A percentile compares a stretch with the other conserved stretches of the same genome.
These are phyloP conservation scores for Coniella lustricola DNA, from an alignment of 2,329 filamentous ascomycete species.

Conservation along the genomic window DNA sequence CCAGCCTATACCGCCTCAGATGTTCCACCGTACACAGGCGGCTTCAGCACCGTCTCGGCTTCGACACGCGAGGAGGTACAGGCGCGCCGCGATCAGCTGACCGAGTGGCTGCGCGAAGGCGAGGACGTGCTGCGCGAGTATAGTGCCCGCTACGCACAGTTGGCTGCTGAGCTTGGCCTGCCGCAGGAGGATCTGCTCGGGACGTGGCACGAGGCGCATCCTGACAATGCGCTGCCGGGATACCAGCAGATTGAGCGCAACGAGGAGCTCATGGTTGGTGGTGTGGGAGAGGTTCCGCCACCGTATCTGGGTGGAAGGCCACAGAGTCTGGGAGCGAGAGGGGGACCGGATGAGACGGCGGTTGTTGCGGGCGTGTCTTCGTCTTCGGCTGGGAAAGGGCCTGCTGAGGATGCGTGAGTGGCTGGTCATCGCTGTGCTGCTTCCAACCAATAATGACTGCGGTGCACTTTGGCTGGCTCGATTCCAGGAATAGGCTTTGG, in stretches of 20 bases:
- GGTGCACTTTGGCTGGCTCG: too few relatives aligned
- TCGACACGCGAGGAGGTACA: conserved; percentile 23
- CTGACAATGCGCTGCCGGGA: conserved; percentile 25
- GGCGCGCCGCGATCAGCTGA: conserved; percentile 23
- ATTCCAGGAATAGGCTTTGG: too few relatives aligned
- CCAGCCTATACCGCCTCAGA: conserved; percentile 24
- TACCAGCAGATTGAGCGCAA: conserved; percentile 23
- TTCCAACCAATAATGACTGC: too few relatives aligned
- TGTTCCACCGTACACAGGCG: conserved; percentile 22
- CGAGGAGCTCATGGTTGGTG: conserved; percentile 26
- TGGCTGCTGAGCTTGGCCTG: conserved; percentile 21
- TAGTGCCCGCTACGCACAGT: conserved; percentile 24
- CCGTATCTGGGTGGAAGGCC: conserved; percentile 21
- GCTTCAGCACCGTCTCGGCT: conserved; percentile 20
- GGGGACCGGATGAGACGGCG: not conserved
- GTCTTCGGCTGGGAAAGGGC: not conserved
- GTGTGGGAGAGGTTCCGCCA: conserved; percentile 25
- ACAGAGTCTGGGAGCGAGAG: not conserved
- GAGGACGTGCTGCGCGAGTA: conserved; percentile 26
- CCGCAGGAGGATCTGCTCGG: conserved; percentile 25
- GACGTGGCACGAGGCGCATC: conserved; percentile 25
- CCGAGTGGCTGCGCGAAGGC: conserved; percentile 24
- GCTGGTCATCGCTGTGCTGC: too few relatives aligned
- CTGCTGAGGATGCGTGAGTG: not conserved
- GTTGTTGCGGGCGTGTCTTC: not conserved